Evolutionary conservation across 2,329 filamentous ascomycete species (phyloP).

Genomic region (Akanthomyces muscarius): DNA sequence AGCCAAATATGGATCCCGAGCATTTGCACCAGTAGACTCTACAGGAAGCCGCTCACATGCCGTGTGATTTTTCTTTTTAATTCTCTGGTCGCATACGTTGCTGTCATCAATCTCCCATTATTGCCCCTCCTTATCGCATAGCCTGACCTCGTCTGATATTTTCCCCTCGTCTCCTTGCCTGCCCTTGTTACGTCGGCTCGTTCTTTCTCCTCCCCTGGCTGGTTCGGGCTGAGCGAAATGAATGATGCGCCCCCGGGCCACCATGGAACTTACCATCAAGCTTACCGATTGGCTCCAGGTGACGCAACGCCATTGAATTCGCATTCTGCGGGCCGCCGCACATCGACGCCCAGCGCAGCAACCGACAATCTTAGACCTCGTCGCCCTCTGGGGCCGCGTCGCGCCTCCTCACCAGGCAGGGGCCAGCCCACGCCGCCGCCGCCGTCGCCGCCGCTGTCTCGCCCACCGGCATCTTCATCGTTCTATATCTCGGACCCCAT

Average conservation of each 20-base stretch:
- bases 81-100: neutral
- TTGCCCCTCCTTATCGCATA: neutral
- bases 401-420: constrained; percentile 24
- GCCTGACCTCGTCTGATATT: neutral
- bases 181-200: neutral
- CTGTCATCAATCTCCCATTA: no score
- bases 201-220: neutral
- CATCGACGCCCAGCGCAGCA: constrained; percentile 9
- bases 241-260: neutral
- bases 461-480: constrained; percentile 15
- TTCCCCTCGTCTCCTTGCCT: neutral
- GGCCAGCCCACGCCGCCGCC: neutral
- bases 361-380: constrained; percentile 16
- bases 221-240: constrained; percentile 9
- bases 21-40: neutral
- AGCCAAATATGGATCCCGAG: neutral
- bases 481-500: constrained; percentile 6
- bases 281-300: constrained; percentile 4
- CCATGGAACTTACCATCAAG: constrained; percentile 4
- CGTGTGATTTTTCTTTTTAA: neutral
- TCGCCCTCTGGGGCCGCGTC: constrained; percentile 22
- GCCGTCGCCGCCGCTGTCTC: constrained; percentile 17
- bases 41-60: neutral
- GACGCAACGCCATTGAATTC: constrained; percentile 8
- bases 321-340: constrained; percentile 12